Base-by-base conservation (phyloP, 768 basidiomycete species). In the Xanthoconium stramineum region DNA sequence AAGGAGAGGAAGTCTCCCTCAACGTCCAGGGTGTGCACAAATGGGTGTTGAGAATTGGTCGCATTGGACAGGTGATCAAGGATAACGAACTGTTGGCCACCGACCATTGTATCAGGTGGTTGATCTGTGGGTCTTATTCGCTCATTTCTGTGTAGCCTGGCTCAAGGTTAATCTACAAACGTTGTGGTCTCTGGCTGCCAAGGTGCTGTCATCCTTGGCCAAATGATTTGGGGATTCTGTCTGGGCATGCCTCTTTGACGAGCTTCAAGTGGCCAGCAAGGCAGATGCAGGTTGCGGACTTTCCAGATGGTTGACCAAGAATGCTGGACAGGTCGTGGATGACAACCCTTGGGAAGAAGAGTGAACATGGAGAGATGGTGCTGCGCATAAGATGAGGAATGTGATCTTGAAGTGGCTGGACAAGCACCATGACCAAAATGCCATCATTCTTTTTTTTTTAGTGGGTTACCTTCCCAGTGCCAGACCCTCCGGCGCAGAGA, bases 121-220 rank as follows among this genome's bases (percentile, higher is more conserved):
- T 94, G 20, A 80, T 88, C 30, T 86, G 89, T 90, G 48, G 54
- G 79, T 74, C 6, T 49, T 5, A 35, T 56, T 19, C 51, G 12
- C 5, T 15, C 40, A 24, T 24, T 12, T 12, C 12, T 13, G 19
- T 53, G 24, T 63, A 88, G 91, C 89, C 7, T 94, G 97, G 68
- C 77, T 98, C 50, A 98, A 98, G 74, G 89, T 98, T 57, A 96
- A 94, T 68, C 74, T 98, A 44, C 82, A 91, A 30, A 97, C 97
- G 0, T 67, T 97, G 15, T 99, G 95, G 89, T 81, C 84, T 4
- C 88, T 94, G 17, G 84, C 94, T 5, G 80, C 85, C 13, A 80
- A 80, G 12, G 86, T 89, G 1, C 70, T 97, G 6, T 77, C 81
- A 0, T 66, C 71, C 3, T 58, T 83, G 14, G 77, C 82, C 0